Evolutionary conservation across 1,139 yeast genomes (phyloP), one percentile per base, ranked within the genome.

Genomic region (Hansenula lynferdii): DNA sequence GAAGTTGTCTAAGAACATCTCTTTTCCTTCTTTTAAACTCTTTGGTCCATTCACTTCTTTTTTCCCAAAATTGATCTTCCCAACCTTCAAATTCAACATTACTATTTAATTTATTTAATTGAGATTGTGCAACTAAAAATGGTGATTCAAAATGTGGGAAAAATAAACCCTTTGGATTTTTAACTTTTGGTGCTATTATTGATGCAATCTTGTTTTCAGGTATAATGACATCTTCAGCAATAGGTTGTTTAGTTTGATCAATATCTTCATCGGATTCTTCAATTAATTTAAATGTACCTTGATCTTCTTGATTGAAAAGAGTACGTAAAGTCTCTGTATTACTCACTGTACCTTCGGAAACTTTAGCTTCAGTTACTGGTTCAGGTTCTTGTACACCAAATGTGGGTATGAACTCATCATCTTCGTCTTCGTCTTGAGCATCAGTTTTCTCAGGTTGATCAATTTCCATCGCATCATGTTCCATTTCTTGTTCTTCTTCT

Each of bases 141-240:
- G 96, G 96, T 0, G 97, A 89, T 23, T 84, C 85, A 11, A 70
- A 67, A 57, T 90, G 97, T 3, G 81, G 65, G 73, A 95, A 90
- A 60, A 90, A 90, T 25, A 90, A 66, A 0, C 92, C 90, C 36
- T 65, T 52, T n/a, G 50, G 49, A 27, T 54, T 54, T 28, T 48
- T 52, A 8, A 44, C 22, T 37, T 33, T 43, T 11, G 50, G 36
- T n/a, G 36, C 39, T 6, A 35, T 18, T 14, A 42, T 41, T 12
- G 48, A 38, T 16, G 44, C 38, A n/a, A 48, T 43, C 26, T 40
- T 39, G 32, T 39, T 31, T 36, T 37, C 40, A 8, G 48, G 44
- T 10, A 40, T 34, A 24, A 43, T 38, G 17, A 50, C 35, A 35
- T 50, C 50, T 16, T 45, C 47, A 5, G 48, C 45, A 10, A 39